Conservation (phyloP, 140 eudicot genomes). For the Cichorium intybus region DNA sequence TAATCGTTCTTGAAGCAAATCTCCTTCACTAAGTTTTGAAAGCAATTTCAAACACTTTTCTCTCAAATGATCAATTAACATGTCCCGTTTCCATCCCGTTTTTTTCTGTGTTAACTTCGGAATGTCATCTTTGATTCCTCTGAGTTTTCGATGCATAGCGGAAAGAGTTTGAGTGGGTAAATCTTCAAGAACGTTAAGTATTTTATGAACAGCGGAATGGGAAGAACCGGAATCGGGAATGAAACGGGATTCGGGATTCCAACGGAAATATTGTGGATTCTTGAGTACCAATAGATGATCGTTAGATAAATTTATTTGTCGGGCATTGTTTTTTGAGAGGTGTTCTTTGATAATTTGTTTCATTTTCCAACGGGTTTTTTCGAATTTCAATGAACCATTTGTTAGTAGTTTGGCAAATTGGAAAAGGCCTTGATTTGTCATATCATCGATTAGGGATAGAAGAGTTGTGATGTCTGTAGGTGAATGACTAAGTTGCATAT, state of each 20-base stretch:
- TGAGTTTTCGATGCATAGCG: constrained; percentile 66
- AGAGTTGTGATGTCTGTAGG: constrained; percentile 23
- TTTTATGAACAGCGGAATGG: constrained; percentile 43
- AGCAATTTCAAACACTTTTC: constrained; percentile 34
- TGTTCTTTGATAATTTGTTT: constrained; percentile 41
- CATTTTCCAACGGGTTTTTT: constrained; percentile 60
- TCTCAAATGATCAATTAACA: constrained; percentile 32
- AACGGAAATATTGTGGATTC: constrained; percentile 45
- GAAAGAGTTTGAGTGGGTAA: constrained; percentile 43
- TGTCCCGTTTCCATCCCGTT: constrained; percentile 31
- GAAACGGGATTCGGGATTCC: constrained; percentile 18
- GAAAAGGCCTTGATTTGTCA: constrained; percentile 63
- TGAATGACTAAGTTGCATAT: constrained; percentile 19
- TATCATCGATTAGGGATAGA: constrained; percentile 39
- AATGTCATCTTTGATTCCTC: constrained; percentile 37
- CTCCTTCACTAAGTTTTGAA: constrained; percentile 36
- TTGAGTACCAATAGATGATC: constrained; percentile 33
- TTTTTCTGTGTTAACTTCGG: constrained; percentile 36
- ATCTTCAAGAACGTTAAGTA: constrained; percentile 47
- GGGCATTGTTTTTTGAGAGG: constrained; percentile 18
- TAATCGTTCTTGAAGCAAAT: constrained; percentile 41
- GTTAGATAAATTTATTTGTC: constrained; percentile 8
- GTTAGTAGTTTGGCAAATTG: constrained; percentile 40
- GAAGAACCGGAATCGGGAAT: constrained; percentile 36
- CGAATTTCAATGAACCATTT: constrained; percentile 41